Base-by-base conservation (phyloP, 352 stramenopile genomes). In the Ophiocytium majus region DNA sequence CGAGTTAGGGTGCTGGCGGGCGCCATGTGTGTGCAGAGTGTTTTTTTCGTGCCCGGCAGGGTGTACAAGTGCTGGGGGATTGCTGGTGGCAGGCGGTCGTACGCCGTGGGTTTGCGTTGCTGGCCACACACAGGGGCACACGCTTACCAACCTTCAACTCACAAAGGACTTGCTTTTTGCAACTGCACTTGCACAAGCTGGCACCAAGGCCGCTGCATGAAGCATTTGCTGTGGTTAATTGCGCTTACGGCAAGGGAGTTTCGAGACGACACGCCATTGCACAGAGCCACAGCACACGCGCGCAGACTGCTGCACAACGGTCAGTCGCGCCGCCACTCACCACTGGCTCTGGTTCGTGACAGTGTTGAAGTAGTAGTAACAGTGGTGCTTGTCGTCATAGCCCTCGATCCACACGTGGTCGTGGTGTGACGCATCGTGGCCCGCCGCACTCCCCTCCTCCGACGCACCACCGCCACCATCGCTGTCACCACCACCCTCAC, bases 301-400 rank as follows among this genome's bases (percentile, higher is more conserved):
- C 43, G 5, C 14, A 14, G 5, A 57, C 43, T 57, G 43, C n/a
- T 57, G 14, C 43, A 57, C 43, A 57, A 5, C 5, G 14, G 14
- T 57, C 43, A 14, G 43, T 14, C 5, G 5, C 5, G 5, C 43
- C 5, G 43, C 5, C 5, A 57, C 43, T 63, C 81, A 84, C 83
- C 83, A 87, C 1, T 50, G 63, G 83, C 83, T 87, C 71, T 83
- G 49, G 10, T 80, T 64, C 1, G 83, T 84, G 28, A 79, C 57
- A n/a, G 83, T 71, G 49, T 87, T 79, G 50, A 84, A 74, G 49
- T 87, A 87, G 79, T 87, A 87, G 78, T 87, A 87, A 64, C 83
- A 87, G 36, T 83, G 78, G 74, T 87, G 83, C 31, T 66, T 49
- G n/a, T 79, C 71, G 76, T 87, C 83, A 43, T 87, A 87, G 17